Evolutionary conservation across 106 monocot genomes (phyloP).

Genomic region (Dactylorhiza incarnata): DNA sequence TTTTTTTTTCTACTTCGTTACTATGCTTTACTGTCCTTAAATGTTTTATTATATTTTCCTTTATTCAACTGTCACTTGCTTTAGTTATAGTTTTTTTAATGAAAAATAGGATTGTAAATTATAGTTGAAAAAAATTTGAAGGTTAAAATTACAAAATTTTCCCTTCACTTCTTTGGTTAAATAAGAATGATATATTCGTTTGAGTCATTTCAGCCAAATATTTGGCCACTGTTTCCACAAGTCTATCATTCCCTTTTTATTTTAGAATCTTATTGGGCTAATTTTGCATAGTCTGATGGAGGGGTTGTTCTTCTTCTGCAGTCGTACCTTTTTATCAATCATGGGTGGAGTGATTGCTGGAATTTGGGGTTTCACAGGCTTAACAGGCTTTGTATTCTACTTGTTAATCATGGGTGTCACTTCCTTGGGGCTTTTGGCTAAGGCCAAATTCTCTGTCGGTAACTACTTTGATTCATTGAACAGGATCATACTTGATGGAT

Average conservation of each 20-base stretch:
- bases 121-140: too few species aligned
- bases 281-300: neutral
- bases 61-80: neutral
- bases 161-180: too few species aligned
- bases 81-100: neutral
- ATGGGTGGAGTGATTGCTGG: conserved; percentile 94
- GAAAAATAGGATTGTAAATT: too few species aligned
- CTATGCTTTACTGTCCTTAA: neutral
- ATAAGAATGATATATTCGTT: too few species aligned
- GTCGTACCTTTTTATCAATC: conserved; percentile 94
- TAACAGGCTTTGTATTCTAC: conserved; percentile 82
- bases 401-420: conserved; percentile 70
- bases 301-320: conserved; percentile 32
- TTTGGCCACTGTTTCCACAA: too few species aligned
- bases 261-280: neutral
- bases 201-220: too few species aligned
- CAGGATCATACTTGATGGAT: conserved; percentile 71
- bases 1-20: neutral
- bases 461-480: conserved; percentile 85
- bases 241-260: too few species aligned
- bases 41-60: neutral
- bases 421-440: conserved; percentile 67
- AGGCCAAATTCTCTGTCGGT: conserved; percentile 78
- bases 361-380: conserved; percentile 89
- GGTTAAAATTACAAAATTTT: too few species aligned